phyloP scores from a whole-genome alignment of 345 rosid species.

The Gossypium stocksii region DNA sequence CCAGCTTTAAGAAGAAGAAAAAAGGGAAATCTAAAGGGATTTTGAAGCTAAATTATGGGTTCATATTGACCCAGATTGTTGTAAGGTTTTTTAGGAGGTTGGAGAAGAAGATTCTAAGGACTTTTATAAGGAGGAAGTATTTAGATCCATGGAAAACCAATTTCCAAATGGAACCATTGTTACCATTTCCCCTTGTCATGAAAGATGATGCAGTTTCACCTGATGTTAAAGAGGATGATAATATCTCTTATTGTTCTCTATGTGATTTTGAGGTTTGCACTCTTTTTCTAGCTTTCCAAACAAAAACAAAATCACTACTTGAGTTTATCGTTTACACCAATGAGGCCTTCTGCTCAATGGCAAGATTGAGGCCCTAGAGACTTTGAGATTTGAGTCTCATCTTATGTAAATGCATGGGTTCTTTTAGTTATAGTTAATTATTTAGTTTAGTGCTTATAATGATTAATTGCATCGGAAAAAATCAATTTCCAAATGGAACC shows the following conservation, averaged over 20 bases:
- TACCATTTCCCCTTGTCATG: slow-evolving; percentile 79
- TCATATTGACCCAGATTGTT: slow-evolving; percentile 67
- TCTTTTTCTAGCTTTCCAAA: neutral
- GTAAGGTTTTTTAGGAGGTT: slow-evolving; percentile 68
- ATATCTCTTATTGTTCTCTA: slow-evolving; percentile 73
- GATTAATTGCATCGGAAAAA: slow-evolving; percentile 9
- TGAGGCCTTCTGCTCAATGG: no score
- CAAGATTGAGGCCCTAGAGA: no score
- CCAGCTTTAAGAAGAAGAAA: slow-evolving; percentile 63
- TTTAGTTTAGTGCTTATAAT: no score
- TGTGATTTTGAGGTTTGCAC: slow-evolving; percentile 76
- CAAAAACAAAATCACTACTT: no score
- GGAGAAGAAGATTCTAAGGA: slow-evolving; percentile 81
- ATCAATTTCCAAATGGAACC: slow-evolving; percentile 64
- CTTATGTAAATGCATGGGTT: no score
- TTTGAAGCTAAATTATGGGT: slow-evolving; percentile 62
- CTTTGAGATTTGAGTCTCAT: no score
- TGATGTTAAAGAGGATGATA: slow-evolving; percentile 62
- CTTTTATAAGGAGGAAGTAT: slow-evolving; percentile 72
- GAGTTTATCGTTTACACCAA: no score
- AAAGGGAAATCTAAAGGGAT: slow-evolving; percentile 45
- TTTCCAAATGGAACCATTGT: slow-evolving; percentile 67
- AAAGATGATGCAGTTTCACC: slow-evolving; percentile 78
- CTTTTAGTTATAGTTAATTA: no score
- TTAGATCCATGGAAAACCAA: slow-evolving; percentile 67